These are phyloP conservation scores for Populus tomentosa DNA, from an alignment of 441 rosid genomes.

Conservation along the genomic window DNA sequence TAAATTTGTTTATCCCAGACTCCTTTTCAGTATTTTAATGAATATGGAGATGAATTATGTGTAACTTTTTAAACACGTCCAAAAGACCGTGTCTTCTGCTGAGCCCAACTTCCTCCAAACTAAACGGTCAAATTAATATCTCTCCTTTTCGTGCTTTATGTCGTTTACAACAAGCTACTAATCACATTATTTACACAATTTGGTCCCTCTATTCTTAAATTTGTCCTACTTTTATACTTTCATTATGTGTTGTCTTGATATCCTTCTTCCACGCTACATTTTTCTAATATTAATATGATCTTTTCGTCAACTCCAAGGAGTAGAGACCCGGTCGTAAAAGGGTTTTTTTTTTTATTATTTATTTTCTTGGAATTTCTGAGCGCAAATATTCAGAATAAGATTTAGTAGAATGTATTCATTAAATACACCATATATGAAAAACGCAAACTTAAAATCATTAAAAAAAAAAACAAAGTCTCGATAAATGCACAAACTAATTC, in stretches of 20 bases:
- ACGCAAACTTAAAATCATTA: background rate
- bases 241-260: background rate
- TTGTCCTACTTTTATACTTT: no score
- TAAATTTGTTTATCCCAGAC: no score
- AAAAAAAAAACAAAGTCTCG: background rate
- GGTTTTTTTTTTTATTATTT: no score
- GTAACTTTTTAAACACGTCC: no score
- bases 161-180: background rate
- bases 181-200: background rate
- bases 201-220: background rate
- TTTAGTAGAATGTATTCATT: background rate
- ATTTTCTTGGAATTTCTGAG: background rate
- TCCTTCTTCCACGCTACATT: no score
- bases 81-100: conserved; percentile 3
- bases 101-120: conserved; percentile 16
- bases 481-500: background rate
- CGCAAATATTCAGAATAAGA: background rate
- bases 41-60: background rate
- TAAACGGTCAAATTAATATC: background rate
- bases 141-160: background rate
- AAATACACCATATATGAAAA: background rate
- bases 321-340: background rate
- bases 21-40: background rate
- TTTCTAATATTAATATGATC: background rate
- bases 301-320: background rate